phyloP scores from a whole-genome alignment of 306 rosid species.

The Vicia villosa region DNA sequence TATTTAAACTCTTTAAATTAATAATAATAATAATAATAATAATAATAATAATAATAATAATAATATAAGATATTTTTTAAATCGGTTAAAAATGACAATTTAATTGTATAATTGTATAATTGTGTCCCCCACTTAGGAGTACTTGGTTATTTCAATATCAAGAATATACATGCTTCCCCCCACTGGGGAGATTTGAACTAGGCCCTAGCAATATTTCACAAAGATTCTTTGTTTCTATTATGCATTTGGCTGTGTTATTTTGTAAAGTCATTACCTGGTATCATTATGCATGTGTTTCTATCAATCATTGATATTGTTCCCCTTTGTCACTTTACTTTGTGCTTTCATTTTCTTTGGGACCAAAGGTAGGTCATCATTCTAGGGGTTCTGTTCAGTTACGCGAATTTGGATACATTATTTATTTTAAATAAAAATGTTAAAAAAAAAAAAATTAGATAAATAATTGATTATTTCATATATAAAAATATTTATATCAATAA shows the following conservation, averaged over 20 bases:
- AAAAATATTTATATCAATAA: too few relatives aligned
- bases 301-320: constrained; percentile 21
- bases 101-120: too few relatives aligned
- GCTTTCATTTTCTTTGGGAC: background rate
- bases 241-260: background rate
- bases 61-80: too few relatives aligned
- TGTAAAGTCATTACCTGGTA: background rate
- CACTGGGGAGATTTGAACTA: background rate
- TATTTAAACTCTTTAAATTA: background rate
- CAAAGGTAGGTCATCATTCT: background rate
- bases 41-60: too few relatives aligned
- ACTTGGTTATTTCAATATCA: background rate
- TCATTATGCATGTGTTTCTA: constrained; percentile 15
- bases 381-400: too few relatives aligned
- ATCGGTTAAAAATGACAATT: too few relatives aligned
- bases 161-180: background rate
- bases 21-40: too few relatives aligned
- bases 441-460: too few relatives aligned
- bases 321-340: background rate
- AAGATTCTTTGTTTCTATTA: constrained; percentile 2
- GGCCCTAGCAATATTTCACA: constrained; percentile 3
- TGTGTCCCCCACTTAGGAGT: background rate
- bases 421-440: too few relatives aligned
- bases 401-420: too few relatives aligned
- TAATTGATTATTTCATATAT: too few relatives aligned